Percentiles rank a stretch among this genome's conserved stretches.
Conservation (phyloP, 2,329 filamentous ascomycete species). For the Shiraia bambusicola region DNA sequence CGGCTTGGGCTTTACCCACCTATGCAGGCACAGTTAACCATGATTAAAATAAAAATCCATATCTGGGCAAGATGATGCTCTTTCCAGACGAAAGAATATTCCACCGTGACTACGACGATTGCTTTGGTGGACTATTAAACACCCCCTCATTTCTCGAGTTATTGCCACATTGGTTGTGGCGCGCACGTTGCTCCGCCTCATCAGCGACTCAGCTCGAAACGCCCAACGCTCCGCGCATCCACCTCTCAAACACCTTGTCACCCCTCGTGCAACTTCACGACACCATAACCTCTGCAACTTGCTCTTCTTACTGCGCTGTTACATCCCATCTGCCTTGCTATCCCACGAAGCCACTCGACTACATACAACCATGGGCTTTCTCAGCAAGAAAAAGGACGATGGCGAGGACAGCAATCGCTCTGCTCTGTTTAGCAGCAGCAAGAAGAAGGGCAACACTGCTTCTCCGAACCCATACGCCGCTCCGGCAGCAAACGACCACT, state of each 20-base stretch:
- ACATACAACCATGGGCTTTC: constrained; percentile 47
- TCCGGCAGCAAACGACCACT: constrained; percentile 53
- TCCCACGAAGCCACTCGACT: background rate
- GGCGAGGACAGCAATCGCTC: constrained; percentile 57
- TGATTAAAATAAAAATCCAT: no score
- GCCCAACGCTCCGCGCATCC: constrained; percentile 17
- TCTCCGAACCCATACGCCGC: constrained; percentile 50
- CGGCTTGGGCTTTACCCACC: no score
- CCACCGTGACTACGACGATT: no score
- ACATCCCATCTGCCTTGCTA: constrained; percentile 9
- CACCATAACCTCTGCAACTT: constrained; percentile 6
- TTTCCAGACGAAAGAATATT: no score
- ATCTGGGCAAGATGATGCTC: no score
- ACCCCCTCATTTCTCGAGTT: no score
- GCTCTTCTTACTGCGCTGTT: background rate
- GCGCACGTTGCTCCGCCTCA: constrained; percentile 16
- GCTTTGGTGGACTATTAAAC: no score
- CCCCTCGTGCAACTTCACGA: constrained; percentile 10
- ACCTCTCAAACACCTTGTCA: constrained; percentile 21
- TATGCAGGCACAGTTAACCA: no score
- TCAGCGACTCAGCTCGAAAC: constrained; percentile 29
- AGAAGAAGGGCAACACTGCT: constrained; percentile 53
- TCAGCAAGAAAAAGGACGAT: constrained; percentile 57
- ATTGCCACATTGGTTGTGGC: constrained; percentile 3
- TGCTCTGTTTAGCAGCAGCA: constrained; percentile 61